phyloP scores from a whole-genome alignment of 2,329 filamentous ascomycete genomes.

The Aspergillus caelatus region DNA sequence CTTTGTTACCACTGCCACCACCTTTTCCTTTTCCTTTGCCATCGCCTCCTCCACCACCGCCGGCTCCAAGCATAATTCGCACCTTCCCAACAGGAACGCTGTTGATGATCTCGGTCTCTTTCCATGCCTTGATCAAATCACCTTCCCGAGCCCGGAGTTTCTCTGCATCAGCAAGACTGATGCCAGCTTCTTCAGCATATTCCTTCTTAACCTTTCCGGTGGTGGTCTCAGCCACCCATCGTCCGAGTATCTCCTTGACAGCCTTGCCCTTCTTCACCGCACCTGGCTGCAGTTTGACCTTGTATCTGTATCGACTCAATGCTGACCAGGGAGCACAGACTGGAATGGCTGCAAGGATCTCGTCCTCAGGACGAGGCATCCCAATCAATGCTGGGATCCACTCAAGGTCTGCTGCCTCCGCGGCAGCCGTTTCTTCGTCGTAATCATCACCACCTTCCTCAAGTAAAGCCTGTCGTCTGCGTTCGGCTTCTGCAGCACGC shows the following conservation, averaged over 20 bases:
- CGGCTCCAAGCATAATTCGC: constrained; percentile 71
- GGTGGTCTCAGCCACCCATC: constrained; percentile 70
- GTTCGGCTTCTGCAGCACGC: constrained; percentile 65
- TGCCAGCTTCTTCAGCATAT: constrained; percentile 60
- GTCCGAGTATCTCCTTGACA: constrained; percentile 82
- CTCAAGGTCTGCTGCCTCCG: constrained; percentile 56
- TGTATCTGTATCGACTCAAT: constrained; percentile 78
- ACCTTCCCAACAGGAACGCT: constrained; percentile 79
- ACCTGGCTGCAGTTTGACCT: constrained; percentile 91
- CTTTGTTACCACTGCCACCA: constrained; percentile 30
- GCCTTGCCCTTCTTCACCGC: constrained; percentile 91
- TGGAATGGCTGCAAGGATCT: constrained; percentile 64
- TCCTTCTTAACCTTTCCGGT: constrained; percentile 49
- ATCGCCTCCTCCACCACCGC: constrained; percentile 30
- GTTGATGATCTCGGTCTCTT: constrained; percentile 80
- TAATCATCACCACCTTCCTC: constrained; percentile 68
- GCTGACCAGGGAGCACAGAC: constrained; percentile 67
- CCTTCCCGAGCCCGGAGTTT: constrained; percentile 82
- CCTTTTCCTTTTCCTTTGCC: constrained; percentile 43
- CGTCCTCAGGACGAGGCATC: constrained; percentile 76
- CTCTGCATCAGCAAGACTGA: constrained; percentile 63
- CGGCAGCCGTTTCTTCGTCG: constrained; percentile 57
- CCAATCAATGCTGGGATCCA: constrained; percentile 70
- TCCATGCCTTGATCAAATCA: constrained; percentile 80
- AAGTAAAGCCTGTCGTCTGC: constrained; percentile 69